A percentile compares a stretch with the other conserved stretches of the same genome.
Evolutionary conservation across 306 rosid species (phyloP).

Genomic region (Cucurbita pepo): DNA sequence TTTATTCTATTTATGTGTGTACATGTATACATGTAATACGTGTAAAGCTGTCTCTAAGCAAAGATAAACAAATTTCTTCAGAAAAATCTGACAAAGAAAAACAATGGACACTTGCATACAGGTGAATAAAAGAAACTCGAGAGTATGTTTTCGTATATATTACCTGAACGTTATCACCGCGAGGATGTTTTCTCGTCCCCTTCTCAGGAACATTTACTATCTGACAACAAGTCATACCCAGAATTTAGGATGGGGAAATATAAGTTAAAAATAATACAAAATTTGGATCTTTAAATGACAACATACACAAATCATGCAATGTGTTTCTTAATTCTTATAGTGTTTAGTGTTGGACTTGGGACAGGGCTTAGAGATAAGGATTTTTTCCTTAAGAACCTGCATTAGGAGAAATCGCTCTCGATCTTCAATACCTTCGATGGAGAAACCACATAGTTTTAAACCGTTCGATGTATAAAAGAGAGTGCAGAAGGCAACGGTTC

Average conservation of each 20-base stretch:
- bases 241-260: neutral
- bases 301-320: neutral
- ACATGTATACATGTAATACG: neutral
- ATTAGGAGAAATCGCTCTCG: too few species aligned
- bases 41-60: neutral
- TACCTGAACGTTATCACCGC: constrained; percentile 97
- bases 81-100: neutral
- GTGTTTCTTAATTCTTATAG: too few species aligned
- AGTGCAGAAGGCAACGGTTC: too few species aligned
- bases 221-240: constrained; percentile 15
- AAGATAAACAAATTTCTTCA: neutral
- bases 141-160: neutral
- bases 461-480: too few species aligned
- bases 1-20: neutral
- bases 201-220: constrained; percentile 97
- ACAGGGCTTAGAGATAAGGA: too few species aligned
- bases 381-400: too few species aligned
- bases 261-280: neutral
- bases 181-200: constrained; percentile 89
- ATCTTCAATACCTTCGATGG: too few species aligned
- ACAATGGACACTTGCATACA: neutral
- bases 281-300: neutral
- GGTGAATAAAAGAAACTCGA: neutral
- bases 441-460: too few species aligned
- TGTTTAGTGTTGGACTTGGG: too few species aligned